A percentile compares a stretch with the other conserved stretches of the same genome.
These are phyloP conservation scores for Termitomyces sp. DNA, from an alignment of 1,284 basidiomycete species.

Conservation along the genomic window DNA sequence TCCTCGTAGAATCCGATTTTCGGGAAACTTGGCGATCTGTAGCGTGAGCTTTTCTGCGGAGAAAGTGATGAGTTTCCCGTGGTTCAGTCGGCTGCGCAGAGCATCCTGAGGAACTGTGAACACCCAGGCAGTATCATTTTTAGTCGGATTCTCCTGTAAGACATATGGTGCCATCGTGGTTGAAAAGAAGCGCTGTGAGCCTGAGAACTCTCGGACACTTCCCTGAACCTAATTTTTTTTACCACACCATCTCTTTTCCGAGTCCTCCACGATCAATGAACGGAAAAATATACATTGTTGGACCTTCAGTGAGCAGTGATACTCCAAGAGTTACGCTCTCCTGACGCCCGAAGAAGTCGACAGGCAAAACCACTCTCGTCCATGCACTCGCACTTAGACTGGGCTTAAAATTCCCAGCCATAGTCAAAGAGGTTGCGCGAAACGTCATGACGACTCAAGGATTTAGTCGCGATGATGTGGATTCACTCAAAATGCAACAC, in stretches of 20 bases:
- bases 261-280: slow-evolving; percentile 11
- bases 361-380: slow-evolving; percentile 63
- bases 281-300: slow-evolving; percentile 39
- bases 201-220: slow-evolving; percentile 10
- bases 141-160: slow-evolving; percentile 36
- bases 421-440: slow-evolving; percentile 57
- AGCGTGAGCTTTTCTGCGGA: slow-evolving; percentile 43
- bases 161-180: slow-evolving; percentile 30
- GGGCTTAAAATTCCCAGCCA: slow-evolving; percentile 29
- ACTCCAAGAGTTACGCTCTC: neutral
- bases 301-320: slow-evolving; percentile 40
- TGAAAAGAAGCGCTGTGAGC: slow-evolving; percentile 5
- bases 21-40: slow-evolving; percentile 42
- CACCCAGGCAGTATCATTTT: slow-evolving; percentile 46
- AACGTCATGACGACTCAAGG: slow-evolving; percentile 45
- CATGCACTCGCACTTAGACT: slow-evolving; percentile 41
- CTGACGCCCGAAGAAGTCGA: slow-evolving; percentile 32
- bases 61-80: slow-evolving; percentile 50
- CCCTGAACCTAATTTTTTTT: slow-evolving; percentile 11
- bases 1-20: slow-evolving; percentile 50
- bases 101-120: slow-evolving; percentile 35
- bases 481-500: slow-evolving; percentile 51
- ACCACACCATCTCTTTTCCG: slow-evolving; percentile 2
- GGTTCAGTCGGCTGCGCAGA: slow-evolving; percentile 23
- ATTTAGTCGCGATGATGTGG: slow-evolving; percentile 46